A percentile compares a stretch with the other conserved stretches of the same genome.
Conservation (phyloP, 108 stramenopile species). For the Aurantiochytrium sp. region DNA sequence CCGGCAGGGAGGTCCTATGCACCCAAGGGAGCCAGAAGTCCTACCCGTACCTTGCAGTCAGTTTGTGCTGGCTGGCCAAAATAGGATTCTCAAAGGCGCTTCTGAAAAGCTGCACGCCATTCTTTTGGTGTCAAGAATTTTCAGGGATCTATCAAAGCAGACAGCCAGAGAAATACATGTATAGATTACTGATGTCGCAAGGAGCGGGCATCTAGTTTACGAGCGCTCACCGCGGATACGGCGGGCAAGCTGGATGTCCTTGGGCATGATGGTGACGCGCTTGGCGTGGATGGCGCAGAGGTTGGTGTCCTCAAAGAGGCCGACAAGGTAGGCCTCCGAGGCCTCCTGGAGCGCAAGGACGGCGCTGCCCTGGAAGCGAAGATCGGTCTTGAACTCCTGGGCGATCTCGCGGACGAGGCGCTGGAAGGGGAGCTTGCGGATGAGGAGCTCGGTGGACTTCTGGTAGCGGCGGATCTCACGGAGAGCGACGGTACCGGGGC, state of each 20-base stretch:
- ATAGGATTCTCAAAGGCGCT: no score
- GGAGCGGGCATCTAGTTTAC: background rate
- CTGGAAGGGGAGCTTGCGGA: slow-evolving; percentile 90
- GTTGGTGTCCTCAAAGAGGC: slow-evolving; percentile 86
- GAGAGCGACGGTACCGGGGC: slow-evolving; percentile 80
- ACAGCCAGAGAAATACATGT: no score
- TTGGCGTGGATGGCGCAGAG: slow-evolving; percentile 89
- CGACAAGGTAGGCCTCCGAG: slow-evolving; percentile 79
- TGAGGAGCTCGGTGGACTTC: slow-evolving; percentile 73
- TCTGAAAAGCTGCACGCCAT: no score
- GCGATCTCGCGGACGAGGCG: slow-evolving; percentile 49
- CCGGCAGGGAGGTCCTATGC: no score
- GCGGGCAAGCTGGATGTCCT: slow-evolving; percentile 86
- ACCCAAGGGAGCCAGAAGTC: no score
- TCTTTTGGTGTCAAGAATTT: no score
- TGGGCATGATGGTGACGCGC: slow-evolving; percentile 93
- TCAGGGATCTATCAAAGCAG: no score
- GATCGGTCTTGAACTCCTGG: slow-evolving; percentile 31
- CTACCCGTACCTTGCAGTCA: no score
- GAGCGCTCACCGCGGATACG: slow-evolving; percentile 64
- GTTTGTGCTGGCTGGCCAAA: no score
- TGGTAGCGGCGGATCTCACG: slow-evolving; percentile 87
- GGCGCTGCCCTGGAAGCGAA: slow-evolving; percentile 88
- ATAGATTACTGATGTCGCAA: no score
- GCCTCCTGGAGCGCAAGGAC: slow-evolving; percentile 91